phyloP scores from a whole-genome alignment of 352 stramenopile species.

The Albugo laibachii region DNA sequence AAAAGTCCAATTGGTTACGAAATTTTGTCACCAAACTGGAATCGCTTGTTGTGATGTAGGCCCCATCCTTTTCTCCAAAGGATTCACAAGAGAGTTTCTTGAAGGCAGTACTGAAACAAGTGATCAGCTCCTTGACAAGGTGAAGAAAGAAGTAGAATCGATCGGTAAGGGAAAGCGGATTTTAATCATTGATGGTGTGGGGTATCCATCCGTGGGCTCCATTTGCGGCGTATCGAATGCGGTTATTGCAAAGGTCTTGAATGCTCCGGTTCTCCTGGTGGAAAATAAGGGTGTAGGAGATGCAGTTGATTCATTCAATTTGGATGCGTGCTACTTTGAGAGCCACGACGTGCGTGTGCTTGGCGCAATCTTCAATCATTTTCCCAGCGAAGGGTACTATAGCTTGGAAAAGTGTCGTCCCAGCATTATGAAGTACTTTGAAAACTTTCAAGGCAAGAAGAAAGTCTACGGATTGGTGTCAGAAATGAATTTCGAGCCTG shows the following conservation, averaged over 20 bases:
- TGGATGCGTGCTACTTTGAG: slow-evolving; percentile 93
- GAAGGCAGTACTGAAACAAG: slow-evolving; percentile 77
- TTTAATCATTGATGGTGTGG: slow-evolving; percentile 93
- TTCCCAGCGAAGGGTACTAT: slow-evolving; percentile 87
- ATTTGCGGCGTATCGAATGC: slow-evolving; percentile 70
- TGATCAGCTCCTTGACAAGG: slow-evolving; percentile 67
- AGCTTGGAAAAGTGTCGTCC: slow-evolving; percentile 81
- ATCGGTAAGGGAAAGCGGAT: slow-evolving; percentile 78
- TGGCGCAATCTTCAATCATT: slow-evolving; percentile 93
- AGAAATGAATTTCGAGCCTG: slow-evolving; percentile 8
- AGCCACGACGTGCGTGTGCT: slow-evolving; percentile 79
- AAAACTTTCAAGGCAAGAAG: slow-evolving; percentile 43
- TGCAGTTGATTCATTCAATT: slow-evolving; percentile 94
- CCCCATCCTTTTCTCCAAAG: slow-evolving; percentile 92
- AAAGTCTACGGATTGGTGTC: slow-evolving; percentile 70
- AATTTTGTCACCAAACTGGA: slow-evolving; percentile 81
- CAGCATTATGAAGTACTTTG: slow-evolving; percentile 85
- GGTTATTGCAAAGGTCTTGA: slow-evolving; percentile 31
- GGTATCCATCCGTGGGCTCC: slow-evolving; percentile 83
- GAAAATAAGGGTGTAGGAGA: slow-evolving; percentile 91
- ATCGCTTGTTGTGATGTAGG: slow-evolving; percentile 81
- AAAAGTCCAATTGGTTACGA: slow-evolving; percentile 82
- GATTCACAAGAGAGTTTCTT: slow-evolving; percentile 93
- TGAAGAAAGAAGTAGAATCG: slow-evolving; percentile 69
- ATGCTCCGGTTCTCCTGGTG: slow-evolving; percentile 84